Evolutionary conservation across 805 yeast genomes (phyloP).

Genomic region (Candida glaebosa): DNA sequence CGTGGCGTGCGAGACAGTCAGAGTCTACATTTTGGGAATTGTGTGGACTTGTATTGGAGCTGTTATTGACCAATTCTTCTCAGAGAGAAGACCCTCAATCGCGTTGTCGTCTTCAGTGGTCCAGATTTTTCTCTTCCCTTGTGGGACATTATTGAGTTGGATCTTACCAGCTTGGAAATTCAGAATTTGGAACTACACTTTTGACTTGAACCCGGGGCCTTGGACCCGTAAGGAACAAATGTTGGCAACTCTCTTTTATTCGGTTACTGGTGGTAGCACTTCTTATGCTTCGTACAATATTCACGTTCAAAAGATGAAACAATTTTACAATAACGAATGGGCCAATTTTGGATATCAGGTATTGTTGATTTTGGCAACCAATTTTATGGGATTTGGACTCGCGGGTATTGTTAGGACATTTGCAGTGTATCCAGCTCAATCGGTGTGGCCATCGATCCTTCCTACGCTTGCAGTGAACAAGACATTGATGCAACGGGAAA

Average conservation of each 20-base stretch:
- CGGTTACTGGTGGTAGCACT: constrained; percentile 27
- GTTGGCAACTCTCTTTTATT: constrained; percentile 47
- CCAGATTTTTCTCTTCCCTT: constrained; percentile 44
- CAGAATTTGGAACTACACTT: constrained; percentile 23
- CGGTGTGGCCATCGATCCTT: constrained; percentile 26
- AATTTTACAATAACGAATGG: constrained; percentile 23
- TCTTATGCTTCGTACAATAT: constrained; percentile 28
- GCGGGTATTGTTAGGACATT: constrained; percentile 27
- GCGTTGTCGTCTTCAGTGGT: constrained; percentile 36
- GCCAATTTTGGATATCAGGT: constrained; percentile 23
- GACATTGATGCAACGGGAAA: constrained; percentile 22
- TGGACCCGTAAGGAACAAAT: constrained; percentile 66
- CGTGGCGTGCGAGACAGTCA: constrained; percentile 32
- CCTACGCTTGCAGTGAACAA: constrained; percentile 28
- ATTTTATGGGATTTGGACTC: constrained; percentile 27
- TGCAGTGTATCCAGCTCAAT: constrained; percentile 20
- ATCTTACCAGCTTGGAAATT: constrained; percentile 35
- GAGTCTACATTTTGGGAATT: constrained; percentile 50
- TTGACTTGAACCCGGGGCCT: constrained; percentile 44
- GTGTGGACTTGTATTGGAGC: constrained; percentile 51
- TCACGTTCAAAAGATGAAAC: constrained; percentile 17
- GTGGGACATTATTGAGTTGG: constrained; percentile 32
- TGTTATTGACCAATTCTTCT: constrained; percentile 54
- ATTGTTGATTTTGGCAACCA: constrained; percentile 19
- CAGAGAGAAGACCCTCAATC: constrained; percentile 50